phyloP scores from a whole-genome alignment of 2,329 filamentous ascomycete species.

The Aspergillus aculeatus region DNA sequence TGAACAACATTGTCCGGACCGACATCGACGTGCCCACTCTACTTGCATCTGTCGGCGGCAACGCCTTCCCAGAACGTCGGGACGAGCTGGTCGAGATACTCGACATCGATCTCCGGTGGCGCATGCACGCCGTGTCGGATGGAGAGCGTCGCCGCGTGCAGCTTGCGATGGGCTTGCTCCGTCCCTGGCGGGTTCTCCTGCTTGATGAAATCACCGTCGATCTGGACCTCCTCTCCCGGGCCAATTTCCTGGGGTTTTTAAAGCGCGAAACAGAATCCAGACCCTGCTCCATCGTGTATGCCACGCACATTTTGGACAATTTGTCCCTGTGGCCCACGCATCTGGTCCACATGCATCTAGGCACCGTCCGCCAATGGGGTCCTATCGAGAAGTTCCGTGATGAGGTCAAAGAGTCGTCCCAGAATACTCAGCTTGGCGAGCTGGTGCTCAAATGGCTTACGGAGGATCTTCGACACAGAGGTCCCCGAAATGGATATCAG shows the following conservation, averaged over 20 bases:
- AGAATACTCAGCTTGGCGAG: constrained; percentile 83
- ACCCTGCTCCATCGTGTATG: constrained; percentile 90
- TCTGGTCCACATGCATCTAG: constrained; percentile 91
- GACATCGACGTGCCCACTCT: constrained; percentile 91
- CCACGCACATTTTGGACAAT: constrained; percentile 96
- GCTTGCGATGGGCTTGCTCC: constrained; percentile 88
- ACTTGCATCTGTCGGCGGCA: constrained; percentile 79
- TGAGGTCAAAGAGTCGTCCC: constrained; percentile 53
- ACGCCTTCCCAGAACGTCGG: constrained; percentile 74
- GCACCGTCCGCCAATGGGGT: constrained; percentile 84
- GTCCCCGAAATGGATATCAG: constrained; percentile 66
- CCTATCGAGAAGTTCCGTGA: constrained; percentile 67
- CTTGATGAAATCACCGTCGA: constrained; percentile 98
- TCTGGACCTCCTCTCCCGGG: constrained; percentile 79
- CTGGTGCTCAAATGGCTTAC: constrained; percentile 85
- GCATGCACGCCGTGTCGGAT: constrained; percentile 93
- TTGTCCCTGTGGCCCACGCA: constrained; percentile 93
- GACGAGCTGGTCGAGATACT: constrained; percentile 86
- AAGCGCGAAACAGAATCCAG: constrained; percentile 80
- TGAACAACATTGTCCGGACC: constrained; percentile 92
- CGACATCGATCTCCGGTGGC: constrained; percentile 88
- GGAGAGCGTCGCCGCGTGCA: constrained; percentile 90
- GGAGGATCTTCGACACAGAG: constrained; percentile 74
- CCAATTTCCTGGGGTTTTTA: constrained; percentile 81
- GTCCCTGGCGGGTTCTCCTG: constrained; percentile 87